A percentile compares a stretch with the other conserved stretches of the same genome.
Evolutionary conservation across 192 early-diverging fungal species (phyloP).

Genomic region (Jimgerdemannia lactiflua): DNA sequence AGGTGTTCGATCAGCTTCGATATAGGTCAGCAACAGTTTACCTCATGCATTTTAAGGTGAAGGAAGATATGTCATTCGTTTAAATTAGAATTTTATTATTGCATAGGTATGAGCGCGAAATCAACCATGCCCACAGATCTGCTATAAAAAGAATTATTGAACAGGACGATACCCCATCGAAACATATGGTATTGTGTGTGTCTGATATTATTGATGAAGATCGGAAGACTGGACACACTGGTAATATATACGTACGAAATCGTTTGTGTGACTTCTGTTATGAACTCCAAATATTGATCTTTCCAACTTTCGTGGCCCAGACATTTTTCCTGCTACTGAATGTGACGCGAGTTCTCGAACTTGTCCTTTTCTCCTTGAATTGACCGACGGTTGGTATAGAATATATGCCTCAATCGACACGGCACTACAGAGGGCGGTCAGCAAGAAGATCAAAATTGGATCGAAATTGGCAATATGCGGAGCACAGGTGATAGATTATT

Average conservation of each 20-base stretch:
- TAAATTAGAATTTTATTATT: no score
- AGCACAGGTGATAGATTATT: slow-evolving; percentile 38
- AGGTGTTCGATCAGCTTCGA: slow-evolving; percentile 49
- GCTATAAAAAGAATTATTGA: slow-evolving; percentile 64
- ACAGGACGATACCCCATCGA: slow-evolving; percentile 50
- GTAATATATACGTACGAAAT: neutral
- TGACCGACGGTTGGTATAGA: slow-evolving; percentile 77
- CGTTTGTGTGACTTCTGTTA: no score
- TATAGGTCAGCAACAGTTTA: slow-evolving; percentile 40
- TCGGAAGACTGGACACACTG: neutral
- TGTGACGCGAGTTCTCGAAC: neutral
- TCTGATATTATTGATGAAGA: slow-evolving; percentile 33
- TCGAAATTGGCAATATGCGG: slow-evolving; percentile 58
- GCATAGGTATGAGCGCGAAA: slow-evolving; percentile 65
- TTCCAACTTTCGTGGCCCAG: no score
- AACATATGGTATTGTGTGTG: slow-evolving; percentile 62
- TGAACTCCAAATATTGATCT: no score
- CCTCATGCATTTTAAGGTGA: neutral
- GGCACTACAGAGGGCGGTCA: slow-evolving; percentile 32
- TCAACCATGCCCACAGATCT: slow-evolving; percentile 57
- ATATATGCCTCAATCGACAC: slow-evolving; percentile 52
- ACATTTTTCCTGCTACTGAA: neutral
- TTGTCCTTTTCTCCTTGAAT: slow-evolving; percentile 15
- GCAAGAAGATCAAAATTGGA: slow-evolving; percentile 47
- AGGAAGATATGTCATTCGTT: neutral